These are phyloP conservation scores for Phyllosticta ampelicida DNA, from an alignment of 2,329 filamentous ascomycete genomes.

Conservation along the genomic window DNA sequence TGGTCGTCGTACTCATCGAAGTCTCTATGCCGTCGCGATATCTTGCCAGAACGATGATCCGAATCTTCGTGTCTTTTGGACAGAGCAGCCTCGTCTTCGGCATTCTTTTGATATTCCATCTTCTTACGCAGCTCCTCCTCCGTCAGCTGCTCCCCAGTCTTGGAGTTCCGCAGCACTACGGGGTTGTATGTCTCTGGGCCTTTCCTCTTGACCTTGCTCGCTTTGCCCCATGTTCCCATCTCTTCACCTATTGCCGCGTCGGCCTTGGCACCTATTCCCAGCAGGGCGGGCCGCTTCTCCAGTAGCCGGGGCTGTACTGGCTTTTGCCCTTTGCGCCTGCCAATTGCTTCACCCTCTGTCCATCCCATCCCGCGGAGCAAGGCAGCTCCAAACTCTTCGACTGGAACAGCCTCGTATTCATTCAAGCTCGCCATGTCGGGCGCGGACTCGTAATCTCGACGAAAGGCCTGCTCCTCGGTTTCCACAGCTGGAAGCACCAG, in stretches of 20 bases:
- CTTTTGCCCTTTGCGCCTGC: conserved; percentile 35
- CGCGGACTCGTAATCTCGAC: conserved; percentile 56
- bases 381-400: conserved; percentile 89
- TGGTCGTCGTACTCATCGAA: conserved; percentile 10
- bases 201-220: conserved; percentile 39
- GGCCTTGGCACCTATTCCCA: conserved; percentile 84
- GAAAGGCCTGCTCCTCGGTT: conserved; percentile 58
- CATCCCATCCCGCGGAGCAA: conserved; percentile 90
- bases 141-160: conserved; percentile 51
- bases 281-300: conserved; percentile 63
- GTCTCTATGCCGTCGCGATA: conserved; percentile 2
- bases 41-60: conserved; percentile 17
- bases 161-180: conserved; percentile 49
- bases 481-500: conserved; percentile 31
- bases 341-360: conserved; percentile 57
- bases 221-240: conserved; percentile 68
- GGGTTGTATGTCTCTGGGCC: conserved; percentile 48
- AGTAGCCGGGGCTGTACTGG: conserved; percentile 43
- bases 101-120: conserved; percentile 38
- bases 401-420: conserved; percentile 79
- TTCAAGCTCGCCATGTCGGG: conserved; percentile 68
- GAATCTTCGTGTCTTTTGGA: conserved; percentile 19
- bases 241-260: conserved; percentile 55
- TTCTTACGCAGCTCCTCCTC: conserved; percentile 49
- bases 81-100: conserved; percentile 26